phyloP scores from a whole-genome alignment of 1,284 basidiomycete species.

The Cryptococcus sp. region DNA sequence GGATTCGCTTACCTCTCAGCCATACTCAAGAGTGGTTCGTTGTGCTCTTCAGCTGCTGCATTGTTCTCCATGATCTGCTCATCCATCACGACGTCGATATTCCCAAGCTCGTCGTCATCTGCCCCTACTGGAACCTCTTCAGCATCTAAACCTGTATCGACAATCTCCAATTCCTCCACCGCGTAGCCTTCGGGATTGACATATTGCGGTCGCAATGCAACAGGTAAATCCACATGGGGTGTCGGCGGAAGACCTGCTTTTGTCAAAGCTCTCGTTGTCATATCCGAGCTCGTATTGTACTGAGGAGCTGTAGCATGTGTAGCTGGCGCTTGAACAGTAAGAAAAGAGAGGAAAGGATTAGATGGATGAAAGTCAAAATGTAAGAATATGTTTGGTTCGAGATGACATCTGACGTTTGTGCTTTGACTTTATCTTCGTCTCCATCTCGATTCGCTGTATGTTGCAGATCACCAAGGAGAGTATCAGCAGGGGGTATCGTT shows the following conservation, averaged over 20 bases:
- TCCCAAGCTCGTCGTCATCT: constrained; percentile 14
- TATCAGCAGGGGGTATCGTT: not conserved
- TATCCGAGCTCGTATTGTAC: not conserved
- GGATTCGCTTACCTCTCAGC: constrained; percentile 29
- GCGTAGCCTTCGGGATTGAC: constrained; percentile 33
- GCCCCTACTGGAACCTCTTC: constrained; percentile 1
- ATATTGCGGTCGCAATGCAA: constrained; percentile 25
- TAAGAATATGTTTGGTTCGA: not conserved
- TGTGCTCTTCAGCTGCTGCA: constrained; percentile 2
- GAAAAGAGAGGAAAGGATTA: not conserved
- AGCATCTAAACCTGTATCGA: constrained; percentile 1
- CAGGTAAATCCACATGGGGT: constrained; percentile 25
- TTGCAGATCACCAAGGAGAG: not conserved
- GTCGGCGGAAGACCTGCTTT: constrained; percentile 6
- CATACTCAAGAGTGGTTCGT: constrained; percentile 26
- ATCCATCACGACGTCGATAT: not conserved
- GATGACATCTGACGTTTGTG: too few relatives aligned
- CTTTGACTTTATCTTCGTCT: not conserved
- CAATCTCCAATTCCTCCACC: constrained; percentile 31
- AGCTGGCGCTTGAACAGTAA: not conserved
- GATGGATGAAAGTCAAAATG: not conserved
- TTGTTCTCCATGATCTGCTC: constrained; percentile 12
- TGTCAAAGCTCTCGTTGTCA: constrained; percentile 5
- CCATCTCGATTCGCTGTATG: not conserved
- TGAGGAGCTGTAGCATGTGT: not conserved